A percentile compares a stretch with the other conserved stretches of the same genome.
phyloP scores from a whole-genome alignment of 2,329 filamentous ascomycete genomes.

The Alternaria gansuensis region DNA sequence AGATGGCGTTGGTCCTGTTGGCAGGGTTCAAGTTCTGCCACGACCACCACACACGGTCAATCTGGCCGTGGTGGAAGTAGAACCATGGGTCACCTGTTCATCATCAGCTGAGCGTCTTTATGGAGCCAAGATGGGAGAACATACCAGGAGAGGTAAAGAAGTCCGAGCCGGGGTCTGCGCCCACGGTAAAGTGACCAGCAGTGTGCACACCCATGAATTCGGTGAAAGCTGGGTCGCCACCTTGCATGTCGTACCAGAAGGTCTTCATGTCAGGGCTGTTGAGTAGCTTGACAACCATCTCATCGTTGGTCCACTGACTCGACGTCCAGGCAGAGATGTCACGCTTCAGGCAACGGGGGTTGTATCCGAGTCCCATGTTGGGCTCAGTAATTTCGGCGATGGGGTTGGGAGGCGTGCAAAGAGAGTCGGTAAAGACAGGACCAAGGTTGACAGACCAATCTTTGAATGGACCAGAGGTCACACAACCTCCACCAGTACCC shows the following conservation, averaged over 20 bases:
- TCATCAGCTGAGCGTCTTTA: slow-evolving; percentile 38
- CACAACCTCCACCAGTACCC: slow-evolving; percentile 64
- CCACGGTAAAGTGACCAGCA: slow-evolving; percentile 57
- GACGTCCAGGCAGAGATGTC: slow-evolving; percentile 46
- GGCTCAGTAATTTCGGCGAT: slow-evolving; percentile 42
- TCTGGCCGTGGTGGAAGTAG: slow-evolving; percentile 58
- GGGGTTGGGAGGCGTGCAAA: slow-evolving; percentile 37
- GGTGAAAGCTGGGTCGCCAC: slow-evolving; percentile 38
- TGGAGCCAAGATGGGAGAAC: background rate
- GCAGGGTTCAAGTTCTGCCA: slow-evolving; percentile 58
- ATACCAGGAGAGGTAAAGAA: slow-evolving; percentile 54
- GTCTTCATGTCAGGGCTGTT: slow-evolving; percentile 46
- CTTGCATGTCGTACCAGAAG: slow-evolving; percentile 54
- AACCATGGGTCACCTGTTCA: slow-evolving; percentile 43
- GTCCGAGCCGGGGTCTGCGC: slow-evolving; percentile 57
- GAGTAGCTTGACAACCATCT: slow-evolving; percentile 37
- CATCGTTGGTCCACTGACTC: slow-evolving; percentile 42
- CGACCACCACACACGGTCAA: slow-evolving; percentile 61
- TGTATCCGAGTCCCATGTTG: slow-evolving; percentile 35
- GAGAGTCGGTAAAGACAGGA: slow-evolving; percentile 56
- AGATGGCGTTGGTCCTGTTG: slow-evolving; percentile 52
- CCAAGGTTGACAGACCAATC: slow-evolving; percentile 58
- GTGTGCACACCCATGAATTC: slow-evolving; percentile 54
- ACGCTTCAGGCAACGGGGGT: slow-evolving; percentile 51
- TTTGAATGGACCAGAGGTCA: slow-evolving; percentile 62